phyloP scores from a whole-genome alignment of 441 rosid genomes.

The Sinapis alba region DNA sequence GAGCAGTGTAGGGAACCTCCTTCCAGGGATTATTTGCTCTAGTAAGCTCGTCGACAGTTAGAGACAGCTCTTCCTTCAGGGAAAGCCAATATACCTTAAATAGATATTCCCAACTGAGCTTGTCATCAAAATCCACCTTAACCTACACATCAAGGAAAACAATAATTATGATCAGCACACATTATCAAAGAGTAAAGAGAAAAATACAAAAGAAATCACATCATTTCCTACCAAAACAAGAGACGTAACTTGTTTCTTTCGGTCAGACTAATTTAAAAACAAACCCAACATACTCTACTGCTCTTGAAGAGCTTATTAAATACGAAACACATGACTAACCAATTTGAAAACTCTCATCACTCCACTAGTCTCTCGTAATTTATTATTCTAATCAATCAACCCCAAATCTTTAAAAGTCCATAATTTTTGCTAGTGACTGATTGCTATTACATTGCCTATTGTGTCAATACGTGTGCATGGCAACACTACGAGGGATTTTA shows the following conservation, averaged over 20 bases:
- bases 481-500: constrained; percentile 6
- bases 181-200: background rate
- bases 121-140: constrained; percentile 99
- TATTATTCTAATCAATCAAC: background rate
- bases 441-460: constrained; percentile 9
- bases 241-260: no score
- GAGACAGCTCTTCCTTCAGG: constrained; percentile 71
- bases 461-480: constrained; percentile 12
- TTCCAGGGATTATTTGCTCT: constrained; percentile 64
- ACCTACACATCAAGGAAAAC: constrained; percentile 54
- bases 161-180: constrained; percentile 2
- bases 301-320: constrained; percentile 6
- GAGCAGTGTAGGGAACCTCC: constrained; percentile 44
- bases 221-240: no score
- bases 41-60: constrained; percentile 73
- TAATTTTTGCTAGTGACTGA: constrained; percentile 1
- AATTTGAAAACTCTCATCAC: background rate
- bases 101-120: constrained; percentile 98
- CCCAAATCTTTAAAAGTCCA: background rate
- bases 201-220: background rate
- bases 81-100: constrained; percentile 93
- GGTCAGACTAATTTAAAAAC: no score
- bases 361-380: background rate
- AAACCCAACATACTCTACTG: constrained; percentile 16
- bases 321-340: background rate